Conservation (phyloP, 1,284 basidiomycete species). For the Peniophora sp. region DNA sequence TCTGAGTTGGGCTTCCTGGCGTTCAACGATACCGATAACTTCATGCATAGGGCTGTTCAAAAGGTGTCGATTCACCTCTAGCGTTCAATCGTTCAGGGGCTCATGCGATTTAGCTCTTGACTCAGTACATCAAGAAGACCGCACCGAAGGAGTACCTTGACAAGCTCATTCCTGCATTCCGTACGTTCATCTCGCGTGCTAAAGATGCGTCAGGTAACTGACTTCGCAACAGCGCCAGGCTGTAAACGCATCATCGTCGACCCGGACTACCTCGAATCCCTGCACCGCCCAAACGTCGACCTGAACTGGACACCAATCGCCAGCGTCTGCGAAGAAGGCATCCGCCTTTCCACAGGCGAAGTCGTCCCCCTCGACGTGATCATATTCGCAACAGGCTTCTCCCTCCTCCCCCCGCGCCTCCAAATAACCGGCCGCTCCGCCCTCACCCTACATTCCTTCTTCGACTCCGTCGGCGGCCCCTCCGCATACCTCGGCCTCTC, state of each 20-base stretch:
- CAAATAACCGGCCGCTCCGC: slow-evolving; percentile 30
- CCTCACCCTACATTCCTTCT: slow-evolving; percentile 30
- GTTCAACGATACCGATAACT: slow-evolving; percentile 2
- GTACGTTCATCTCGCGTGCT: slow-evolving; percentile 20
- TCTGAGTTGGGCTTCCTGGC: slow-evolving; percentile 3
- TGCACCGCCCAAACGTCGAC: slow-evolving; percentile 44
- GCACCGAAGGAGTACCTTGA: slow-evolving; percentile 37
- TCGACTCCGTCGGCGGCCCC: slow-evolving; percentile 33
- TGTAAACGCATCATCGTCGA: slow-evolving; percentile 52
- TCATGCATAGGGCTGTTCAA: neutral
- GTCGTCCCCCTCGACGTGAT: slow-evolving; percentile 40
- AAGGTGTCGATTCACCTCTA: slow-evolving; percentile 5
- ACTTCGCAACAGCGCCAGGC: slow-evolving; percentile 32
- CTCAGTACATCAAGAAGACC: slow-evolving; percentile 33
- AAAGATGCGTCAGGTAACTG: neutral
- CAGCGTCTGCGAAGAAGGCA: slow-evolving; percentile 31
- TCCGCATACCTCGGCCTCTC: slow-evolving; percentile 40
- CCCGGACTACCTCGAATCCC: slow-evolving; percentile 39
- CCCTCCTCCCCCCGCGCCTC: slow-evolving; percentile 13
- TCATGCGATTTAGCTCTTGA: slow-evolving; percentile 13
- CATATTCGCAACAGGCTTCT: slow-evolving; percentile 44
- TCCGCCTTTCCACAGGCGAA: slow-evolving; percentile 41
- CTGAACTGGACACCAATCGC: slow-evolving; percentile 38
- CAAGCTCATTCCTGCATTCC: slow-evolving; percentile 39
- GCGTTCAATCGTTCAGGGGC: too few relatives aligned